A percentile compares a stretch with the other conserved stretches of the same genome.
Conservation (phyloP, 805 yeast species). For the Saccharomycopsis fodiens region DNA sequence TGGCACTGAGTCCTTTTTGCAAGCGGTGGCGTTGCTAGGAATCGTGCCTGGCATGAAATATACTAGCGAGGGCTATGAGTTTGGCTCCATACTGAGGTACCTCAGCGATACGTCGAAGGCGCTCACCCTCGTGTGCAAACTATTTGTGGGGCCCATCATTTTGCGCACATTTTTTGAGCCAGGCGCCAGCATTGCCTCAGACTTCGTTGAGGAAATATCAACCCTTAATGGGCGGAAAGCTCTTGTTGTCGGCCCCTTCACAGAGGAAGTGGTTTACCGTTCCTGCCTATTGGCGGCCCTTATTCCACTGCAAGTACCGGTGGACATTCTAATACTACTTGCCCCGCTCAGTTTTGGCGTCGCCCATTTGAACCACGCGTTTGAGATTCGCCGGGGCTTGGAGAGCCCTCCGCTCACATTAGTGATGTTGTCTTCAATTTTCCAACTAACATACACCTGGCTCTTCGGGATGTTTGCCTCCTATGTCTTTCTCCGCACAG, state of each 20-base stretch:
- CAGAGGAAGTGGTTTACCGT: constrained; percentile 72
- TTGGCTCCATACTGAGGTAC: constrained; percentile 17
- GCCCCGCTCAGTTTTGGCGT: constrained; percentile 67
- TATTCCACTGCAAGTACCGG: constrained; percentile 15
- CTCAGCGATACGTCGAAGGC: constrained; percentile 21
- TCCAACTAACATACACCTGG: constrained; percentile 61
- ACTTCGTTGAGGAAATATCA: constrained; percentile 21
- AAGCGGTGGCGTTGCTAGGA: constrained; percentile 26
- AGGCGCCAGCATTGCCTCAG: constrained; percentile 13
- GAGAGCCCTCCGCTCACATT: constrained; percentile 28
- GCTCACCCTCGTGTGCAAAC: constrained; percentile 29
- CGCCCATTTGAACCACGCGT: constrained; percentile 75
- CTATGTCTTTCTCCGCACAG: constrained; percentile 43
- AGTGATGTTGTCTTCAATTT: constrained; percentile 27
- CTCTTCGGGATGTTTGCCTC: constrained; percentile 66
- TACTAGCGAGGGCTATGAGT: constrained; percentile 1
- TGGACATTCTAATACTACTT: constrained; percentile 26
- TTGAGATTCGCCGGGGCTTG: constrained; percentile 33
- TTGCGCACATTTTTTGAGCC: constrained; percentile 28
- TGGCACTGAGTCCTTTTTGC: constrained; percentile 5
- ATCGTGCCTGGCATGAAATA: constrained; percentile 30
- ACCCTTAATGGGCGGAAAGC: constrained; percentile 43
- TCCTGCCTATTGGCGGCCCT: constrained; percentile 33
- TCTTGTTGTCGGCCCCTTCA: constrained; percentile 61
- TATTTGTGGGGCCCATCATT: constrained; percentile 44